phyloP scores from a whole-genome alignment of 805 yeast species.

The Komagataella phaffii region DNA sequence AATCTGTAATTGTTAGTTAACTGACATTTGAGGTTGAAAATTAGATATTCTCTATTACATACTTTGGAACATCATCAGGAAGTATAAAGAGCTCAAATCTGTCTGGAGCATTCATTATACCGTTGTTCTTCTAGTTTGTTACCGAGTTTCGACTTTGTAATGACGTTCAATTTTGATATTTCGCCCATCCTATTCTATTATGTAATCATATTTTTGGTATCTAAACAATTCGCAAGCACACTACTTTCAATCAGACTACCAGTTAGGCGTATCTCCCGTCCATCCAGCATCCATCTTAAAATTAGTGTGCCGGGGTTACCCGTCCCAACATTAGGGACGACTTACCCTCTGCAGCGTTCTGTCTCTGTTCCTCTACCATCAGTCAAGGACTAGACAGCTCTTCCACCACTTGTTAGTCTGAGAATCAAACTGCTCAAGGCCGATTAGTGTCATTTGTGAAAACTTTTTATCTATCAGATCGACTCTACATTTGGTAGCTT shows the following conservation, averaged over 20 bases:
- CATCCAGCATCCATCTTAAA: neutral
- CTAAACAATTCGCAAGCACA: neutral
- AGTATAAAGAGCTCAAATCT: constrained; percentile 91
- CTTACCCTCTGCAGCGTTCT: neutral
- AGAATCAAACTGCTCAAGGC: neutral
- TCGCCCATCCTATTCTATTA: neutral
- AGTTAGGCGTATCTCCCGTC: neutral
- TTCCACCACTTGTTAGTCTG: neutral
- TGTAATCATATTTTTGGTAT: neutral
- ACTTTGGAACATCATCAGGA: constrained; percentile 97
- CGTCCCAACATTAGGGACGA: neutral
- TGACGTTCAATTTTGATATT: neutral
- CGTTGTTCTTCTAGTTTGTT: constrained; percentile 2
- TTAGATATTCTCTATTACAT: constrained; percentile 16
- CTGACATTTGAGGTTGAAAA: neutral
- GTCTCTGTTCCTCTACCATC: neutral
- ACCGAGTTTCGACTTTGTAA: neutral
- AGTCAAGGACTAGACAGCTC: neutral
- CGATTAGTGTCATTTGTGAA: neutral
- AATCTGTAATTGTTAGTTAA: constrained; percentile 29
- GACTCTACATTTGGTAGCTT: neutral
- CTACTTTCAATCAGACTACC: neutral
- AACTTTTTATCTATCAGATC: neutral
- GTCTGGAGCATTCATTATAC: constrained; percentile 92
- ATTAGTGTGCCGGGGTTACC: neutral